Evolutionary conservation across 2,329 filamentous ascomycete species (phyloP).

Genomic region (Verticillium isaacii): DNA sequence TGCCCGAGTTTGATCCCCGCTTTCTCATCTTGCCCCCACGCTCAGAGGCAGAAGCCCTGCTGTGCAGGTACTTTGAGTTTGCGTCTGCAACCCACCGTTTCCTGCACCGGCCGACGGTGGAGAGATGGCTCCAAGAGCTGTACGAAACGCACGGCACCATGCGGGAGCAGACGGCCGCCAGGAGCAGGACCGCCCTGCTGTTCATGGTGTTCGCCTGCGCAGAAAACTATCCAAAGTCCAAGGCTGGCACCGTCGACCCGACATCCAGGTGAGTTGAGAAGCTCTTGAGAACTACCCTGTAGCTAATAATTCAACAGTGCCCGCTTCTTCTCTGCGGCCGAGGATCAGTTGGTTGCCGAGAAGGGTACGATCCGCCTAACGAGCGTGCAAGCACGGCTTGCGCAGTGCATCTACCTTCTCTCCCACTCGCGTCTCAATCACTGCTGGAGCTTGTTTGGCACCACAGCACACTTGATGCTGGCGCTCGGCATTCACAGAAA

Average conservation of each 20-base stretch:
- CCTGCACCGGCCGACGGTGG: conserved; percentile 44
- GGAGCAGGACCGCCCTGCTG: conserved; percentile 34
- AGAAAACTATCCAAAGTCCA: conserved; percentile 30
- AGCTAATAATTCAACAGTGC: conserved; percentile 11
- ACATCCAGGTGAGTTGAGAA: conserved; percentile 8
- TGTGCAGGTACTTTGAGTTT: conserved; percentile 50
- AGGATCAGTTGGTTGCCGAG: conserved; percentile 31
- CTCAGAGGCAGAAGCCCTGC: conserved; percentile 26
- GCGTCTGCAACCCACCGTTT: conserved; percentile 52
- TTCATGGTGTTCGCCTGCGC: conserved; percentile 48
- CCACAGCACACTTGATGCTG: conserved; percentile 29
- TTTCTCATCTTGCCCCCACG: conserved; percentile 35
- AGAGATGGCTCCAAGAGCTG: conserved; percentile 39
- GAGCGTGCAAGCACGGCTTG: conserved; percentile 33
- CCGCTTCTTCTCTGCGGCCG: conserved; percentile 25
- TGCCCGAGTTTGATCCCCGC: conserved; percentile 29
- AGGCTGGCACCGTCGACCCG: conserved; percentile 12
- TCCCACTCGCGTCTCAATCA: conserved; percentile 39
- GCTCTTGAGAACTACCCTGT: too few species aligned
- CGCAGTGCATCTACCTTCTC: conserved; percentile 38
- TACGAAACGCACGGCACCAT: conserved; percentile 25
- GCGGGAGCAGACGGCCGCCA: conserved; percentile 16
- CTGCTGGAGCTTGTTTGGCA: conserved; percentile 40
- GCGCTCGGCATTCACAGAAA: conserved; percentile 19
- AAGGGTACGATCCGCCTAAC: conserved; percentile 29